phyloP scores from a whole-genome alignment of 2,329 filamentous ascomycete genomes.

The Ophiosphaerella korrae region DNA sequence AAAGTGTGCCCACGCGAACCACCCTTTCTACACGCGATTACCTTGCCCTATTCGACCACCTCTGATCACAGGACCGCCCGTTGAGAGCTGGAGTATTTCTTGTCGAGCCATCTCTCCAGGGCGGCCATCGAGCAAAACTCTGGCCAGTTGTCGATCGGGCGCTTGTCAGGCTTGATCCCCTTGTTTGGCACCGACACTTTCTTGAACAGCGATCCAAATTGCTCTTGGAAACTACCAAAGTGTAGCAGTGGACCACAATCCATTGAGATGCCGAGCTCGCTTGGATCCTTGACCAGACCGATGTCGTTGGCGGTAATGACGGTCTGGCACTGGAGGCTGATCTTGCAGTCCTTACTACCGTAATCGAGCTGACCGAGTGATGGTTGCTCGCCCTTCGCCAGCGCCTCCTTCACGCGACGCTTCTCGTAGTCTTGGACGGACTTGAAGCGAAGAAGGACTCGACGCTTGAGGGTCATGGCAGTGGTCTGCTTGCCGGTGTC shows the following conservation, averaged over 20 bases:
- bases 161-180: conserved; percentile 3
- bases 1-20: too few relatives aligned
- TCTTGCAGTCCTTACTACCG: conserved; percentile 14
- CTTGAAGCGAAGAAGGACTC: conserved; percentile 12
- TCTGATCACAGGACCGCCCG: background rate
- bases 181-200: conserved; percentile 2
- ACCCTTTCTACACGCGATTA: too few relatives aligned
- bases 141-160: background rate
- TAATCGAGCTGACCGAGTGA: conserved; percentile 15
- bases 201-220: background rate
- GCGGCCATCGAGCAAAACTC: background rate
- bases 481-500: background rate
- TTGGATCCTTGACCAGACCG: conserved; percentile 9
- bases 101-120: background rate
- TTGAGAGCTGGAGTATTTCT: background rate
- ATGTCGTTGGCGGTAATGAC: conserved; percentile 10
- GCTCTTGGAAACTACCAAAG: conserved; percentile 12
- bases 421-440: conserved; percentile 15
- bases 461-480: conserved; percentile 3
- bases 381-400: background rate
- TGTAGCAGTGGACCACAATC: conserved; percentile 5
- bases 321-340: conserved; percentile 5
- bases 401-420: conserved; percentile 5
- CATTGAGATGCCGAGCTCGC: conserved; percentile 1
- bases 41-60: too few relatives aligned